Percentiles rank a stretch among this genome's conserved stretches.
These are phyloP conservation scores for Penicillium oxalicum DNA, from an alignment of 2,329 filamentous ascomycete genomes.

Conservation along the genomic window DNA sequence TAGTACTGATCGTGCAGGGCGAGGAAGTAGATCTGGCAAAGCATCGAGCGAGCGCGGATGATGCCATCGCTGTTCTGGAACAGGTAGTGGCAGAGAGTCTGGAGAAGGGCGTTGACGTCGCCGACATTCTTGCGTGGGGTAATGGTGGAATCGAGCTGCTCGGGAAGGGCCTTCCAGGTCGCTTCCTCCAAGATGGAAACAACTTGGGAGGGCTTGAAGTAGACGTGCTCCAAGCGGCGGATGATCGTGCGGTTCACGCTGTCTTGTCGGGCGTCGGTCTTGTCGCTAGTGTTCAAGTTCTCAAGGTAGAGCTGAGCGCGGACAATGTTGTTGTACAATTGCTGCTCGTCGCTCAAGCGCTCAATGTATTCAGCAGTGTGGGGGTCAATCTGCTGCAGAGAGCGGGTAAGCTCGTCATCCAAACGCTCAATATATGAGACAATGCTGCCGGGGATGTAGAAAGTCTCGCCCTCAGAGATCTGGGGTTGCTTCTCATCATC, in stretches of 20 bases:
- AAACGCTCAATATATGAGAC: constrained; percentile 92
- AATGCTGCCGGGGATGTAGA: constrained; percentile 90
- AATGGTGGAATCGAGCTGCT: constrained; percentile 66
- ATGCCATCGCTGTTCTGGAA: constrained; percentile 94
- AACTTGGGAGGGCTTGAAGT: constrained; percentile 97
- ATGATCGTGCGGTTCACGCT: constrained; percentile 88
- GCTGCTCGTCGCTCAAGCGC: constrained; percentile 80
- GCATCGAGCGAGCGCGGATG: constrained; percentile 90
- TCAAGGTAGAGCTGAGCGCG: constrained; percentile 86
- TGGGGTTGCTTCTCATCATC: constrained; percentile 91
- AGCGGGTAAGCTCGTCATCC: constrained; percentile 93
- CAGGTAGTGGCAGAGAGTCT: constrained; percentile 87
- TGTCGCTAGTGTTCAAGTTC: constrained; percentile 61
- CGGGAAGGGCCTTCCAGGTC: constrained; percentile 76
- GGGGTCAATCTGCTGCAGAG: constrained; percentile 94
- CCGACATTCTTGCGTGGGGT: constrained; percentile 64
- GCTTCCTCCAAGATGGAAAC: constrained; percentile 91
- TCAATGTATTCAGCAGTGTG: constrained; percentile 99
- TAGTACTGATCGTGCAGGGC: constrained; percentile 98
- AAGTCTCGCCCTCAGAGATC: constrained; percentile 65
- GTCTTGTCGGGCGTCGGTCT: constrained; percentile 73
- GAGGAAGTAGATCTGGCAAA: constrained; percentile 98
- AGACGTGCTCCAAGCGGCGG: constrained; percentile 91
- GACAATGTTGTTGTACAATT: constrained; percentile 87
- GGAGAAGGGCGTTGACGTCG: constrained; percentile 68